These are phyloP conservation scores for Arthrobotrys entomopaga DNA, from an alignment of 2,329 filamentous ascomycete species.

Conservation along the genomic window DNA sequence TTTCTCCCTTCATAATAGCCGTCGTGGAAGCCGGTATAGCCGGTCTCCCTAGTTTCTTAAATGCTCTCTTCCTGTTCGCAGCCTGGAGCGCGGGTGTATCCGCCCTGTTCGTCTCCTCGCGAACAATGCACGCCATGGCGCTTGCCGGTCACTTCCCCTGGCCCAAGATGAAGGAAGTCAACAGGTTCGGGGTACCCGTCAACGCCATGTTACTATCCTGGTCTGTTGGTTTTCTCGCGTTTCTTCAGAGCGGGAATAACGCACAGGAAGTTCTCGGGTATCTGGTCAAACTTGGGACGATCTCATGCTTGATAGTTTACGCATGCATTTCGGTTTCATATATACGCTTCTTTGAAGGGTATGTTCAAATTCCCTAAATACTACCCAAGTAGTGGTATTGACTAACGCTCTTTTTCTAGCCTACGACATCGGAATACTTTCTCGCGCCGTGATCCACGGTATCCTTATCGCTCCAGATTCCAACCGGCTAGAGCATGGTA, in stretches of 20 bases:
- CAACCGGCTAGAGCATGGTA: slow-evolving; percentile 59
- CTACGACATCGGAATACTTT: slow-evolving; percentile 48
- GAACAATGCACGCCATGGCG: slow-evolving; percentile 64
- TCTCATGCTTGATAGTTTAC: slow-evolving; percentile 47
- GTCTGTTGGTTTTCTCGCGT: slow-evolving; percentile 62
- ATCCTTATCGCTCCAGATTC: slow-evolving; percentile 60
- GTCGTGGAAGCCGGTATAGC: slow-evolving; percentile 62
- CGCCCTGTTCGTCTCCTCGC: slow-evolving; percentile 63
- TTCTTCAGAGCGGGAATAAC: slow-evolving; percentile 60
- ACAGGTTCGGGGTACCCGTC: slow-evolving; percentile 62
- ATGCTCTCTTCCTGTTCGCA: slow-evolving; percentile 65
- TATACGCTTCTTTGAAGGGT: slow-evolving; percentile 53
- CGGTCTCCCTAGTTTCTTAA: slow-evolving; percentile 63
- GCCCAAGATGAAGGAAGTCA: slow-evolving; percentile 60
- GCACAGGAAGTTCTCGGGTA: slow-evolving; percentile 52
- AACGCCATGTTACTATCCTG: slow-evolving; percentile 62
- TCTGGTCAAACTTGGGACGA: slow-evolving; percentile 47
- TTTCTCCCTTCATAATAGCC: slow-evolving; percentile 62
- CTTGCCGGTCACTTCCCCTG: slow-evolving; percentile 63
- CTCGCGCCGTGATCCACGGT: slow-evolving; percentile 55
- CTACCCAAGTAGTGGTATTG: neutral
- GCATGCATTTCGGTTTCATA: slow-evolving; percentile 47
- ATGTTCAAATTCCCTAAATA: slow-evolving; percentile 8
- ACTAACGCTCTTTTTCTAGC: slow-evolving; percentile 8
- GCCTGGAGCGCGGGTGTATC: slow-evolving; percentile 64